phyloP scores from a whole-genome alignment of 2,329 filamentous ascomycete species.

The Diaporthe sp. region DNA sequence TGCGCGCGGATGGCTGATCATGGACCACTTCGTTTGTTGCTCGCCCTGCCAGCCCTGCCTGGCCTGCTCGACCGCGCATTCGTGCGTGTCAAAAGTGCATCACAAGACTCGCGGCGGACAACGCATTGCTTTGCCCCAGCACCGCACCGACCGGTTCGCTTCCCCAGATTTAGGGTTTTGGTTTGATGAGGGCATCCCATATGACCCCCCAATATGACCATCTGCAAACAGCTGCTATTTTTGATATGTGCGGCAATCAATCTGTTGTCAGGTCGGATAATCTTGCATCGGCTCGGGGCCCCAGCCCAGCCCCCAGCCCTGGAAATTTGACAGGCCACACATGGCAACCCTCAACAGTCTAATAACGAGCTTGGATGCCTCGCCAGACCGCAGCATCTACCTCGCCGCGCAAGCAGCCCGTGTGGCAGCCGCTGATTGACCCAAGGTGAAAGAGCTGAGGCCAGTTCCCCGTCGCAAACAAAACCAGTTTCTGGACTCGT shows the following conservation, averaged over 20 bases:
- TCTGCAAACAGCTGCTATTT: slow-evolving; percentile 33
- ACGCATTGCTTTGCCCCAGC: slow-evolving; percentile 38
- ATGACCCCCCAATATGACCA: slow-evolving; percentile 30
- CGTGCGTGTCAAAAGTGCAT: slow-evolving; percentile 29
- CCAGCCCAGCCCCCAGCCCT: background rate
- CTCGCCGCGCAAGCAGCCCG: slow-evolving; percentile 13
- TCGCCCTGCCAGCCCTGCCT: slow-evolving; percentile 20
- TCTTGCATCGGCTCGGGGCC: slow-evolving; percentile 11
- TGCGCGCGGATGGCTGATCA: slow-evolving; percentile 35
- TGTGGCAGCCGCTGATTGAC: slow-evolving; percentile 23
- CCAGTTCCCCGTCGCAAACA: background rate
- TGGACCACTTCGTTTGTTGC: slow-evolving; percentile 15
- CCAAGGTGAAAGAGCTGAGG: background rate
- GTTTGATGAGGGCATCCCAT: slow-evolving; percentile 31
- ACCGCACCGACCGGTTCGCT: slow-evolving; percentile 35
- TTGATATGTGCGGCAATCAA: slow-evolving; percentile 28
- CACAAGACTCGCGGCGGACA: slow-evolving; percentile 33
- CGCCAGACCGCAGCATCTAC: slow-evolving; percentile 18
- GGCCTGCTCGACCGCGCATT: slow-evolving; percentile 22
- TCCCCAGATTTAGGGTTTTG: slow-evolving; percentile 33
- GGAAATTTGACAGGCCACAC: background rate
- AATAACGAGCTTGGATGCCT: slow-evolving; percentile 4
- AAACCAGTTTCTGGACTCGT: slow-evolving; percentile 11
- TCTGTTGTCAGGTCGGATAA: slow-evolving; percentile 26
- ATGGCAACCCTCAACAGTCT: background rate